phyloP scores from a whole-genome alignment of 371 early-diverging fungal species.

The Vairimorpha necatrix region DNA sequence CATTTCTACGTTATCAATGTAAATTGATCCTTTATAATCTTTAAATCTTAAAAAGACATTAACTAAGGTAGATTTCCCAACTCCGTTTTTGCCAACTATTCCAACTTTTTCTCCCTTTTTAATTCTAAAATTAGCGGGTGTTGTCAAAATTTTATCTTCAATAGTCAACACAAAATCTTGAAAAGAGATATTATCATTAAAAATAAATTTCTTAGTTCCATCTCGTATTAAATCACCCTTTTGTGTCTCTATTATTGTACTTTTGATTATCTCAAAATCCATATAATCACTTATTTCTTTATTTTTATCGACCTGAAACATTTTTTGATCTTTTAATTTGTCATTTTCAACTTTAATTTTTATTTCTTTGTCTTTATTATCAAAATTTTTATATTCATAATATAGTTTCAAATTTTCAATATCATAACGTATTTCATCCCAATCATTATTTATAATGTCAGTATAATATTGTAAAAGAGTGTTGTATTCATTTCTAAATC shows the following conservation, averaged over 20 bases:
- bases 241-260: slow-evolving; percentile 1
- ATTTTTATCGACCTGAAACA: not conserved
- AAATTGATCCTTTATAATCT: slow-evolving; percentile 51
- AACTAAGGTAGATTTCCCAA: slow-evolving; percentile 62
- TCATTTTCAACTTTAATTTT: too few relatives aligned
- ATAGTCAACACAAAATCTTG: slow-evolving; percentile 8
- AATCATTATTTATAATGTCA: not conserved
- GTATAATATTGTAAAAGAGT: not conserved
- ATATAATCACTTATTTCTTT: not conserved
- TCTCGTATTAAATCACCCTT: not conserved
- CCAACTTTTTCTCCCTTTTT: slow-evolving; percentile 59
- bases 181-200: slow-evolving; percentile 23
- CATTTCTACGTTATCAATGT: slow-evolving; percentile 66
- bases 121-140: slow-evolving; percentile 46
- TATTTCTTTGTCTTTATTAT: not conserved
- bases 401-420: not conserved
- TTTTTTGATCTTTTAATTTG: not conserved
- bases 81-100: slow-evolving; percentile 62
- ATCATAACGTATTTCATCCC: not conserved
- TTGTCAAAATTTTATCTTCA: slow-evolving; percentile 29
- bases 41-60: slow-evolving; percentile 56
- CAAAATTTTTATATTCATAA: not conserved
- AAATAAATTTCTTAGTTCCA: not conserved
- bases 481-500: not conserved
- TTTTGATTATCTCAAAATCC: not conserved